Percentiles rank a stretch among this genome's conserved stretches.
Conservation (phyloP, 2,329 filamentous ascomycete species). For the Apiospora saccharicola region DNA sequence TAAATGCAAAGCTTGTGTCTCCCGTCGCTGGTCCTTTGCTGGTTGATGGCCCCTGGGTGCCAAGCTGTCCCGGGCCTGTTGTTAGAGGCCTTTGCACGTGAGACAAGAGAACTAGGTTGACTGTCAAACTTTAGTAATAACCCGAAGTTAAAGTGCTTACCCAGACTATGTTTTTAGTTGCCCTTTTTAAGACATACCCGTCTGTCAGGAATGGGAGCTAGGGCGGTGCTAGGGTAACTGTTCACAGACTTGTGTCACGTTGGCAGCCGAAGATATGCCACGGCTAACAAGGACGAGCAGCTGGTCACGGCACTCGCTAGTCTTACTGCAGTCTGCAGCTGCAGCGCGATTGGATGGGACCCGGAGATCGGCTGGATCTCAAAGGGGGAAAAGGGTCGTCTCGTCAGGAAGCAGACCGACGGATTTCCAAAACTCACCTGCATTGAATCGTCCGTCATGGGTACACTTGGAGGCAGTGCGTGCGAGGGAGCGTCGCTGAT, state of each 20-base stretch:
- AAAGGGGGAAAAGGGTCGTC: not conserved
- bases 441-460: conserved; percentile 15
- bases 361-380: conserved; percentile 11
- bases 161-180: not conserved
- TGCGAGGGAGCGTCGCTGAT: not conserved
- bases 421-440: conserved; percentile 1
- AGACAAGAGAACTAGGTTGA: conserved; percentile 1
- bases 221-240: conserved; percentile 7
- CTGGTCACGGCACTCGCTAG: not conserved
- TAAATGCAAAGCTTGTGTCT: not conserved
- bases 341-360: not conserved
- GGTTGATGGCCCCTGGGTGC: not conserved
- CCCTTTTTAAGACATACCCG: not conserved
- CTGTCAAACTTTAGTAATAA: conserved; percentile 1
- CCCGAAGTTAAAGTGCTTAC: conserved; percentile 1
- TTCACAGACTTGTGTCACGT: conserved; percentile 7
- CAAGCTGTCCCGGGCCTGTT: not conserved
- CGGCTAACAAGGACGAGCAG: not conserved
- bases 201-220: conserved; percentile 11
- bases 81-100: not conserved
- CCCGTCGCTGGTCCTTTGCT: not conserved
- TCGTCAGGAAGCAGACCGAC: not conserved
- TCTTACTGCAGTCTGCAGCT: not conserved
- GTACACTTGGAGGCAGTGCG: conserved; percentile 20
- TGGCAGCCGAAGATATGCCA: conserved; percentile 13